These are phyloP conservation scores for Parsonsia alboflavescens DNA, from an alignment of 257 asterid genomes.

Conservation along the genomic window DNA sequence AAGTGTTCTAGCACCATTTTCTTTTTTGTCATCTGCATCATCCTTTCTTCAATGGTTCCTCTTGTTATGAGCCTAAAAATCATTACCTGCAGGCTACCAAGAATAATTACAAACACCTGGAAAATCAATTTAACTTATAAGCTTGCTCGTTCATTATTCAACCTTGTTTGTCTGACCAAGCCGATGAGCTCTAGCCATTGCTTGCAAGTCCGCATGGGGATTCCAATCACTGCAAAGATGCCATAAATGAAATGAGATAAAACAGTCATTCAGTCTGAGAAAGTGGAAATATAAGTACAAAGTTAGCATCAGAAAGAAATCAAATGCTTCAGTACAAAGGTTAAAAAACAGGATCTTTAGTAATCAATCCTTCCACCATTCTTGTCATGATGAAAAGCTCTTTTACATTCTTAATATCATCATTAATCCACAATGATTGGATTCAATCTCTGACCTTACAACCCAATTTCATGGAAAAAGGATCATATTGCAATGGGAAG, in stretches of 20 bases:
- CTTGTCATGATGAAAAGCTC: neutral
- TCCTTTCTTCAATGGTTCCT: constrained; percentile 97
- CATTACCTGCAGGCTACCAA: constrained; percentile 65
- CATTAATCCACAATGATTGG: neutral
- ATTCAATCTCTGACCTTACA: neutral
- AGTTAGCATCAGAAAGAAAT: neutral
- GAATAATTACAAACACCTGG: constrained; percentile 17
- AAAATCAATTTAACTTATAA: constrained; percentile 14
- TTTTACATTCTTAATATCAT: neutral
- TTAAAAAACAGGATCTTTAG: neutral
- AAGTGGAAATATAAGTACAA: neutral
- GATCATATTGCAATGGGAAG: neutral
- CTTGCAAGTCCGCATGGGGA: constrained; percentile 99
- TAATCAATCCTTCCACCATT: neutral
- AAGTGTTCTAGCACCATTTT: constrained; percentile 98
- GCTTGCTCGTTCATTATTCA: neutral
- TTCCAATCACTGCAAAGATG: constrained; percentile 84
- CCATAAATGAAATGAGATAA: neutral
- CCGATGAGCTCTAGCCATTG: constrained; percentile 99
- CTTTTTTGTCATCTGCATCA: constrained; percentile 99
- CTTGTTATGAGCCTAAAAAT: constrained; percentile 79
- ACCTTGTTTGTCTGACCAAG: constrained; percentile 99
- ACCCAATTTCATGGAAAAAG: neutral
- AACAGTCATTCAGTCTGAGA: neutral
- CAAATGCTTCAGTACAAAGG: neutral